phyloP scores from a whole-genome alignment of 345 rosid species.

The Bruguiera parviflora region DNA sequence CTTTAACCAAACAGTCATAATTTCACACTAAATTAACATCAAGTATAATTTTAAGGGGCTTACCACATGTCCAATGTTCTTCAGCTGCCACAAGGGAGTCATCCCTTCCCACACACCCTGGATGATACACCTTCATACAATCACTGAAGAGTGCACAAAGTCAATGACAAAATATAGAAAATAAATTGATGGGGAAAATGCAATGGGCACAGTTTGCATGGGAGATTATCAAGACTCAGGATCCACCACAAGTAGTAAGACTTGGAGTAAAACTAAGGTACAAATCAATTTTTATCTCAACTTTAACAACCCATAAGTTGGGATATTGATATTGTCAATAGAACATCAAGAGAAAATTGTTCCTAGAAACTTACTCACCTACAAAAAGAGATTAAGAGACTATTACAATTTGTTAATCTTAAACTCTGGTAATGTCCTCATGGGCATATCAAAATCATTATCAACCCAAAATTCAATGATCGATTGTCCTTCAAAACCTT shows the following conservation, averaged over 20 bases:
- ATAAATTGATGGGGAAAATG: not conserved
- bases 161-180: not conserved
- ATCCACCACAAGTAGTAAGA: not conserved
- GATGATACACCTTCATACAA: slow-evolving; percentile 31
- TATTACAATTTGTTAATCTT: too few species aligned
- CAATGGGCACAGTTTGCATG: not conserved
- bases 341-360: not conserved
- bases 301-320: not conserved
- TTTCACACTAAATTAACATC: not conserved
- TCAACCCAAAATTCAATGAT: too few species aligned
- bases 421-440: too few species aligned
- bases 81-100: slow-evolving; percentile 1
- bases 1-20: not conserved
- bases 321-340: not conserved
- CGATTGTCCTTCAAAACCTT: too few species aligned
- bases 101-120: slow-evolving; percentile 14
- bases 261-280: not conserved
- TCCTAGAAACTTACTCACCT: too few species aligned
- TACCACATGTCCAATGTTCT: slow-evolving; percentile 27
- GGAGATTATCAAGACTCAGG: not conserved
- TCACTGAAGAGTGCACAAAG: slow-evolving; percentile 15
- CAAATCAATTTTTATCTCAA: not conserved
- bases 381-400: too few species aligned
- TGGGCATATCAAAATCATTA: too few species aligned
- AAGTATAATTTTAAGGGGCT: slow-evolving; percentile 5